These are phyloP conservation scores for Trypanosoma avium DNA, from an alignment of 208 protist genomes.

Conservation along the genomic window DNA sequence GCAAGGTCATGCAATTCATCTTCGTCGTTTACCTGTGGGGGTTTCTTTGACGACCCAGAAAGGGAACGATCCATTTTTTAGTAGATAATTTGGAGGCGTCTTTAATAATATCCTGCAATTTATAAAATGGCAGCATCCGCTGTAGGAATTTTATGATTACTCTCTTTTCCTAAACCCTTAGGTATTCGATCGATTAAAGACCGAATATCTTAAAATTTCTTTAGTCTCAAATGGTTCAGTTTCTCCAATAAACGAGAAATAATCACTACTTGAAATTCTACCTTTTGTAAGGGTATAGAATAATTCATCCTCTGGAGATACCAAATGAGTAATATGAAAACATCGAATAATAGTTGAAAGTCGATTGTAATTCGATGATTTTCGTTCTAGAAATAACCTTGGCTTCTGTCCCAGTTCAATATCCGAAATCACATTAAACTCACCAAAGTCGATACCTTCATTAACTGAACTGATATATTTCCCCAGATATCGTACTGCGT, in stretches of 20 bases:
- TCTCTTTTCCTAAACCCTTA: not conserved
- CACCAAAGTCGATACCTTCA: not conserved
- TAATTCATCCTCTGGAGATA: not conserved
- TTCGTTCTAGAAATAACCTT: not conserved
- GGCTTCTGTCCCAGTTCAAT: not conserved
- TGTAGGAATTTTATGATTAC: not conserved
- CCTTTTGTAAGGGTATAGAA: not conserved
- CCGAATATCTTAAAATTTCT: not conserved
- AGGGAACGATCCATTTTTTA: not conserved
- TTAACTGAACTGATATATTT: not conserved
- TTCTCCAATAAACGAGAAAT: not conserved
- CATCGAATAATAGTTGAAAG: not conserved
- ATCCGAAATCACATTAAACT: not conserved
- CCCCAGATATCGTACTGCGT: not conserved
- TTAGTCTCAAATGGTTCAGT: not conserved
- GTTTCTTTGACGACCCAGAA: not conserved
- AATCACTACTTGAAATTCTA: not conserved
- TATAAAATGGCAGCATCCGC: not conserved
- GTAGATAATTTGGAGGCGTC: not conserved
- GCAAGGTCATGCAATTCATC: not conserved
- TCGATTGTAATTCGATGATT: not conserved
- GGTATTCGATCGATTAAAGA: not conserved
- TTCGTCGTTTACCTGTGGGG: not conserved
- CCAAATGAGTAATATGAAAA: not conserved
- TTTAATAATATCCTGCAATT: not conserved